These are phyloP conservation scores for Acacia pycnantha DNA, from an alignment of 331 rosid genomes.

Conservation along the genomic window DNA sequence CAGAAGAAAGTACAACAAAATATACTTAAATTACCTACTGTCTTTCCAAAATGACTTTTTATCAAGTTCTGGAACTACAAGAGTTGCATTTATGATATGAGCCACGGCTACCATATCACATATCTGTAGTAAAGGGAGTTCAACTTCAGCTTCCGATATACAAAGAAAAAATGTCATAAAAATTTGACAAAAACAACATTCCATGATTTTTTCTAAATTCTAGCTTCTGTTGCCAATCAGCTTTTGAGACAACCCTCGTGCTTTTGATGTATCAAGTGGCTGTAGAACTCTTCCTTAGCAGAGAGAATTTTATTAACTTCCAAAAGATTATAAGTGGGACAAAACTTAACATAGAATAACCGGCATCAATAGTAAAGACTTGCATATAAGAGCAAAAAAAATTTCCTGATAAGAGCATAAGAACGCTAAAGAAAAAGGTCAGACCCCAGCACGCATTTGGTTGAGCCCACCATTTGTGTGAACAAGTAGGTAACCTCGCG, in stretches of 20 bases:
- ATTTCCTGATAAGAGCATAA: neutral
- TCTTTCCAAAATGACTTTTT: constrained; percentile 91
- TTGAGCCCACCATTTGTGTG: constrained; percentile 97
- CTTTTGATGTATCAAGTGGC: neutral
- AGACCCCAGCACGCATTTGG: constrained; percentile 98
- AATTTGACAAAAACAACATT: constrained; percentile 11
- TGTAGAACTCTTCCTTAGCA: constrained; percentile 1
- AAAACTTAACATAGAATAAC: constrained; percentile 16
- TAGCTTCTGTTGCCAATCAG: constrained; percentile 1
- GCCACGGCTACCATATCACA: constrained; percentile 99
- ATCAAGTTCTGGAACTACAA: constrained; percentile 92
- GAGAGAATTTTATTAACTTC: neutral
- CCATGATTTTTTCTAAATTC: constrained; percentile 18
- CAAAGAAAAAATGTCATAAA: neutral
- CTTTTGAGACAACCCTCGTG: neutral
- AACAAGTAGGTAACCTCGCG: constrained; percentile 82
- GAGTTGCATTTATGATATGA: constrained; percentile 89
- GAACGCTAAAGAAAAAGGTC: constrained; percentile 30
- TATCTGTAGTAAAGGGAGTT: constrained; percentile 58
- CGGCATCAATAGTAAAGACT: neutral
- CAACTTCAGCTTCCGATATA: constrained; percentile 24
- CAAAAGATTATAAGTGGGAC: constrained; percentile 2
- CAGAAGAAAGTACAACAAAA: constrained; percentile 12
- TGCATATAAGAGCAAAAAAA: neutral
- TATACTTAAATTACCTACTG: constrained; percentile 54